Evolutionary conservation across 1,284 basidiomycete genomes (phyloP).

Genomic region (Somion occarium): DNA sequence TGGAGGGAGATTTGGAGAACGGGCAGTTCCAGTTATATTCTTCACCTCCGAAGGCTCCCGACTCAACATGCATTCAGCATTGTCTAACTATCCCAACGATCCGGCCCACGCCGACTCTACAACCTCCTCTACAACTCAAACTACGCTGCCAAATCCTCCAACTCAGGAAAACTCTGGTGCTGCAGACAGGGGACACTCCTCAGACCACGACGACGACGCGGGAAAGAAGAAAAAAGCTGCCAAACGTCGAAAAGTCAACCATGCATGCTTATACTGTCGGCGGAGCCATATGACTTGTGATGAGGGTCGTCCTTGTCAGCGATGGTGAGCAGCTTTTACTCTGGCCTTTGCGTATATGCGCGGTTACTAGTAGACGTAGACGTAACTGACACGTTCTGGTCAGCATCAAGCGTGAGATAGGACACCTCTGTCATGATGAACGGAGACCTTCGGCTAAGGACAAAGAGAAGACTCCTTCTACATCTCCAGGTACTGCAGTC

Average conservation of each 20-base stretch:
- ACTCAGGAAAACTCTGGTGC: background rate
- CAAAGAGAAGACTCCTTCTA: slow-evolving; percentile 38
- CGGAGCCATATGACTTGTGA: slow-evolving; percentile 94
- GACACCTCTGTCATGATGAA: slow-evolving; percentile 87
- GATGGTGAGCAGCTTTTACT: slow-evolving; percentile 74
- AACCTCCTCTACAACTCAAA: slow-evolving; percentile 18
- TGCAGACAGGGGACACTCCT: background rate
- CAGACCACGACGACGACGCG: slow-evolving; percentile 21
- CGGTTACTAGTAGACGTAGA: background rate
- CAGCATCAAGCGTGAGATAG: slow-evolving; percentile 90
- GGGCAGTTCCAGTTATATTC: slow-evolving; percentile 1
- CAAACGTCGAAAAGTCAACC: slow-evolving; percentile 80
- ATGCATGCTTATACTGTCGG: slow-evolving; percentile 91
- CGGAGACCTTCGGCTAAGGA: slow-evolving; percentile 50
- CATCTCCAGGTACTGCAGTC: slow-evolving; percentile 20
- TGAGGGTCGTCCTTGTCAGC: slow-evolving; percentile 83
- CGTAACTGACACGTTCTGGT: background rate
- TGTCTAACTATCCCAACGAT: slow-evolving; percentile 28
- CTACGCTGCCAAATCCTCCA: slow-evolving; percentile 12
- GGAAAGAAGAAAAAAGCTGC: slow-evolving; percentile 29
- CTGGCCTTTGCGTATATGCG: slow-evolving; percentile 1
- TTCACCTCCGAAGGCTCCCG: slow-evolving; percentile 14
- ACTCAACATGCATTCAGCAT: slow-evolving; percentile 10
- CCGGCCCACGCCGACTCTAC: slow-evolving; percentile 27
- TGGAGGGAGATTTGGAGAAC: slow-evolving; percentile 4